Evolutionary conservation across 2,329 filamentous ascomycete species (phyloP).

Genomic region (Aspergillus fumigatiaffinis): DNA sequence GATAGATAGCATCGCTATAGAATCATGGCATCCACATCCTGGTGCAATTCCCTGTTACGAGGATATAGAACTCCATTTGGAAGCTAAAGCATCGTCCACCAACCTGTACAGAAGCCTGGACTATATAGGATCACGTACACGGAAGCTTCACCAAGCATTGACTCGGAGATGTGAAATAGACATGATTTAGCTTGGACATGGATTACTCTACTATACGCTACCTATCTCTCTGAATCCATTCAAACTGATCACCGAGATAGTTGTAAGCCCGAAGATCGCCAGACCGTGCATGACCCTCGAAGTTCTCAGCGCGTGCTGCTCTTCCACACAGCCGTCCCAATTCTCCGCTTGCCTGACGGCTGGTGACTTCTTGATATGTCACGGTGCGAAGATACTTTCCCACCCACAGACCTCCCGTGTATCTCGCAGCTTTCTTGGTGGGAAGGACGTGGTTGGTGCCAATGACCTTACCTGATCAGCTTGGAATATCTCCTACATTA

Average conservation of each 20-base stretch:
- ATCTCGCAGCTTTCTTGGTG: slow-evolving; percentile 46
- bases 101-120: too few species aligned
- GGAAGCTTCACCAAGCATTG: too few species aligned
- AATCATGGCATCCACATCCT: too few species aligned
- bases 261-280: slow-evolving; percentile 47
- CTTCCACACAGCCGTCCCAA: slow-evolving; percentile 49
- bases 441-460: slow-evolving; percentile 55
- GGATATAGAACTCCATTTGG: too few species aligned
- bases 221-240: slow-evolving; percentile 37
- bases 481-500: background rate
- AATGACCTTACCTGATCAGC: slow-evolving; percentile 39
- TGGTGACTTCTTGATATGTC: slow-evolving; percentile 52
- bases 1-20: too few species aligned
- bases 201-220: too few species aligned
- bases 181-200: too few species aligned
- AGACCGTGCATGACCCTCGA: slow-evolving; percentile 52
- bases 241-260: slow-evolving; percentile 40
- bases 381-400: slow-evolving; percentile 51
- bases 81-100: too few species aligned
- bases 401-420: slow-evolving; percentile 53
- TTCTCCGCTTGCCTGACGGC: slow-evolving; percentile 43
- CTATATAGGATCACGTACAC: too few species aligned
- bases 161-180: too few species aligned
- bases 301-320: slow-evolving; percentile 48
- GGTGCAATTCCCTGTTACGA: too few species aligned